Evolutionary conservation across 768 basidiomycete species (phyloP).

Genomic region (Hericium rajendrae): DNA sequence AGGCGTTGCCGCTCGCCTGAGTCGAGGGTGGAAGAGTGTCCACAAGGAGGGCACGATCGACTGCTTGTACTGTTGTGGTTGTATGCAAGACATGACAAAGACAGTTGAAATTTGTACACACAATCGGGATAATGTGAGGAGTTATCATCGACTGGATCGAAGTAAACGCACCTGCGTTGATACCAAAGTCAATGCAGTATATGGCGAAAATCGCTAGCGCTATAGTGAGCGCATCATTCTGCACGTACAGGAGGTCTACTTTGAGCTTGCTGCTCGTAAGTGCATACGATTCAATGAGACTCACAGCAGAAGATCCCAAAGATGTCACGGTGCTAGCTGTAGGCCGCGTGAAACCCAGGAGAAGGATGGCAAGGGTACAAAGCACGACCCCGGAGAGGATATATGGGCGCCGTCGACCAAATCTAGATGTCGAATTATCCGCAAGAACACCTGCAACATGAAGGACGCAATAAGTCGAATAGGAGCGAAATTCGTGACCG

Average conservation of each 20-base stretch:
- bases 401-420: conserved; percentile 80
- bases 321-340: conserved; percentile 43
- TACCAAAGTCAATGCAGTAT: conserved; percentile 57
- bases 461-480: background rate
- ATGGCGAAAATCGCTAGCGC: conserved; percentile 67
- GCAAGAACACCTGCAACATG: conserved; percentile 47
- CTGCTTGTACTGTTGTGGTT: conserved; percentile 57
- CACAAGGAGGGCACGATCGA: conserved; percentile 85
- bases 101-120: background rate
- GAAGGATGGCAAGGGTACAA: conserved; percentile 61
- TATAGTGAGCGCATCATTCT: conserved; percentile 65
- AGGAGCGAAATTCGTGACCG: background rate
- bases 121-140: background rate
- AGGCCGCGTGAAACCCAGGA: conserved; percentile 74
- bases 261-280: conserved; percentile 11
- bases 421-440: conserved; percentile 75
- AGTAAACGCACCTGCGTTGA: conserved; percentile 37
- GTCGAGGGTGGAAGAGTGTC: conserved; percentile 67
- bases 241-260: background rate
- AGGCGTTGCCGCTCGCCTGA: conserved; percentile 85
- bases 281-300: conserved; percentile 2
- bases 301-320: conserved; percentile 24
- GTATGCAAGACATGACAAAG: background rate
- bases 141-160: conserved; percentile 25
- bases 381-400: conserved; percentile 66